Base-by-base conservation (phyloP, 768 basidiomycete species). In the Steccherinum ochraceum region DNA sequence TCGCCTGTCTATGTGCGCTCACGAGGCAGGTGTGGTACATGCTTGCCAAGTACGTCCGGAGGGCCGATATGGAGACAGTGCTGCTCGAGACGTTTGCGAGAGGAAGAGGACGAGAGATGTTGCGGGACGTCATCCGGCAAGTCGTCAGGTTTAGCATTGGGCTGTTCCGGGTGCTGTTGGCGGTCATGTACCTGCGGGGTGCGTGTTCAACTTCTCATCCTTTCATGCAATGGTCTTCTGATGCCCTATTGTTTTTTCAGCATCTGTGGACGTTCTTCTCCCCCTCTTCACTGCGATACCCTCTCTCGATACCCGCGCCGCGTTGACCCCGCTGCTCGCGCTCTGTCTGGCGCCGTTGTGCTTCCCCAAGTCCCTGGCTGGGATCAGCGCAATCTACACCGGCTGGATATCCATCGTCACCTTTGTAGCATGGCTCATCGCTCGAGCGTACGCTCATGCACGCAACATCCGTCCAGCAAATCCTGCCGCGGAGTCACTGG, bases 11-110 rank as follows among this genome's bases (percentile, higher is more conserved):
- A 12, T 75, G 86, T 5, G 75, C 75, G 25, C 78, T 85, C 54
- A 73, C 80, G 35, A 70, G 84, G 46, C 84, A 86, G 56, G 67
- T 89, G 45, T 86, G 83, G 81, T 88, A 86, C 67, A 77, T 88
- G 72, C 76, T 89, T n/a, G 79, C 82, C 42, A 75, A 83, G 25
- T 86, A 89, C 64, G 70, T 86, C 42, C 78, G 79, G 57, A 77
- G 79, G 63, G 72, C 75, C 25, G 80, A 85, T 53, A 63, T 83
- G 30, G 81, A 86, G 62, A 86, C 87, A 53, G 70, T 89, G 40
- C 61, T 88, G 46, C 58, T 83, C 16, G 77, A 84, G 55, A 71
- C 79, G 0, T 79, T 87, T 61, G 78, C 81, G 16, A 72, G 75
- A 49, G 76, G 68, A 42, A 40, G 76, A 57, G 76, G 75, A n/a